phyloP scores from a whole-genome alignment of 352 stramenopile species.

The Phytophthora macrochlamydospora region DNA sequence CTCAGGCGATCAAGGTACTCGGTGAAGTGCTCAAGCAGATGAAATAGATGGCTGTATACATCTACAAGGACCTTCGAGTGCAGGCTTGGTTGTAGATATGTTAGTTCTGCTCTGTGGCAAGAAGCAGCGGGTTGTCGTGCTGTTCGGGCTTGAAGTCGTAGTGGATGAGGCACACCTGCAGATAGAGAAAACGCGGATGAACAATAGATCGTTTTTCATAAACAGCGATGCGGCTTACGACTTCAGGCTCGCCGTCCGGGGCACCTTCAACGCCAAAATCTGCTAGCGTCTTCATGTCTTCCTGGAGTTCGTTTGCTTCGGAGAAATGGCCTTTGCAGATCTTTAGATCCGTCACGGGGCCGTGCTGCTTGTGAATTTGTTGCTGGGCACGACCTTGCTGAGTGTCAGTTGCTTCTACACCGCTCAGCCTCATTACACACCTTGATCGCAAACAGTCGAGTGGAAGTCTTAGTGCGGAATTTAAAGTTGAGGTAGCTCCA shows the following conservation, averaged over 20 bases:
- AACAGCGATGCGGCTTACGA: slow-evolving; percentile 17
- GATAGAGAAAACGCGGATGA: not conserved
- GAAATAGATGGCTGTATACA: slow-evolving; percentile 15
- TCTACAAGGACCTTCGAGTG: slow-evolving; percentile 3
- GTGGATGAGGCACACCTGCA: slow-evolving; percentile 52
- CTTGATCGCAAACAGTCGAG: slow-evolving; percentile 59
- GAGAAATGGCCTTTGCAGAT: slow-evolving; percentile 66
- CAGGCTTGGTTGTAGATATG: too few species aligned
- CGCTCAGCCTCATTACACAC: slow-evolving; percentile 5
- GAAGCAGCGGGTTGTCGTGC: slow-evolving; percentile 63
- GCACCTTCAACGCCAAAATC: slow-evolving; percentile 62
- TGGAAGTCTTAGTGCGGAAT: slow-evolving; percentile 51
- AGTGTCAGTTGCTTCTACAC: too few species aligned
- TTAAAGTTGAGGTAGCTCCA: slow-evolving; percentile 74
- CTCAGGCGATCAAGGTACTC: slow-evolving; percentile 39
- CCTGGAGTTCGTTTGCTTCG: slow-evolving; percentile 53
- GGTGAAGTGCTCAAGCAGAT: slow-evolving; percentile 36
- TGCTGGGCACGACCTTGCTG: slow-evolving; percentile 24
- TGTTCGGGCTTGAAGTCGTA: slow-evolving; percentile 73
- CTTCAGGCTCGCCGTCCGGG: slow-evolving; percentile 42
- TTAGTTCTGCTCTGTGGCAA: slow-evolving; percentile 46
- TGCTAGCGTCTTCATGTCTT: slow-evolving; percentile 54
- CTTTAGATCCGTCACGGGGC: slow-evolving; percentile 54
- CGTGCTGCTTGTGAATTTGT: slow-evolving; percentile 59
- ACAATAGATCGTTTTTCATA: not conserved